Evolutionary conservation across 1,284 basidiomycete genomes (phyloP).

Genomic region (Puccinia coronata): DNA sequence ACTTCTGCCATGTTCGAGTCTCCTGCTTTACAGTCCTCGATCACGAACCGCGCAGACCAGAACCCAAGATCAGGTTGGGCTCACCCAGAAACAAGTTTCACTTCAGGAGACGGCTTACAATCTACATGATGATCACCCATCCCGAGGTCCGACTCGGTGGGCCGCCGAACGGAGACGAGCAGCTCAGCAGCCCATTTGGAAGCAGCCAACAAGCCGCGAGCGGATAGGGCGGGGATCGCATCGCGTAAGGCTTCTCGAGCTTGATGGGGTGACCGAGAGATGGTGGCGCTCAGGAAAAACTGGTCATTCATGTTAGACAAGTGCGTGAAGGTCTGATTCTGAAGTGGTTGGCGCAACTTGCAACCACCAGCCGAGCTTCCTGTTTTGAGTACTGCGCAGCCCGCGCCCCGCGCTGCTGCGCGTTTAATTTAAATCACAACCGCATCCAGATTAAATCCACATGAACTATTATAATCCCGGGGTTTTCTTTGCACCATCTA

Average conservation of each 20-base stretch:
- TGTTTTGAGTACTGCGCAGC: no score
- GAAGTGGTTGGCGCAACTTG: no score
- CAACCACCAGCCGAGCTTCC: no score
- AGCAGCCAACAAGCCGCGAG: constrained; percentile 49
- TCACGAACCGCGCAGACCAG: not conserved
- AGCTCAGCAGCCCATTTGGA: constrained; percentile 53
- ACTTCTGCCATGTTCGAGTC: constrained; percentile 9
- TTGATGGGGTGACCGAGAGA: constrained; percentile 25
- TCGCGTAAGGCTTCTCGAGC: constrained; percentile 25
- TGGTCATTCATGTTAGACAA: constrained; percentile 6
- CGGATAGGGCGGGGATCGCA: constrained; percentile 33
- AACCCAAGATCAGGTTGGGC: not conserved
- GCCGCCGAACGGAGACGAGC: constrained; percentile 45
- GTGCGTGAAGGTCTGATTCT: not conserved
- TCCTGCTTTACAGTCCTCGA: constrained; percentile 29
- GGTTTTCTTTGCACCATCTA: no score
- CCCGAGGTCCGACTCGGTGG: constrained; percentile 8
- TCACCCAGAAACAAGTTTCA: not conserved
- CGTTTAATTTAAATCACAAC: no score
- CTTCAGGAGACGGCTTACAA: not conserved
- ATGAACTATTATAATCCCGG: no score
- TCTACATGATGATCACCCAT: not conserved
- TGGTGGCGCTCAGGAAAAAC: constrained; percentile 25
- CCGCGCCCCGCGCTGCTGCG: no score
- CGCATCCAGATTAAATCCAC: no score